Evolutionary conservation across 2,329 filamentous ascomycete genomes (phyloP).

Genomic region (Nemania serpens): DNA sequence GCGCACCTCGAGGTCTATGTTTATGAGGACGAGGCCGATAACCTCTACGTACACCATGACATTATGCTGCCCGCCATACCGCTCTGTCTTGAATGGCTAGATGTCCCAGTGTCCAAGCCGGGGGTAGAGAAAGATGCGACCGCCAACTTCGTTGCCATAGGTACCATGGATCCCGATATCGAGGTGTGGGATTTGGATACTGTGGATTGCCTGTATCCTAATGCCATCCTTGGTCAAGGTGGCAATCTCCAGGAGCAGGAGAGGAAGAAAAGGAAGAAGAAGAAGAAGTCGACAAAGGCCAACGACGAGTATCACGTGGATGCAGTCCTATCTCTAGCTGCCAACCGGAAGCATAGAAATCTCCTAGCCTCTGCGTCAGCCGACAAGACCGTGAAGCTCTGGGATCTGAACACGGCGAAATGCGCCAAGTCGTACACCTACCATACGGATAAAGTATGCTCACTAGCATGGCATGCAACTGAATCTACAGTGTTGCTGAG

Average conservation of each 20-base stretch:
- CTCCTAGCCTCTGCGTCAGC: conserved; percentile 93
- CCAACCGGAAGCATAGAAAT: conserved; percentile 92
- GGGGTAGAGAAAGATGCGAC: conserved; percentile 64
- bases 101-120: conserved; percentile 81
- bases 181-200: conserved; percentile 98
- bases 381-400: conserved; percentile 96
- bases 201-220: conserved; percentile 97
- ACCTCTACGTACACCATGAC: conserved; percentile 98
- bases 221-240: conserved; percentile 87
- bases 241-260: conserved; percentile 56
- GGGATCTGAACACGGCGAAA: conserved; percentile 90
- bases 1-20: conserved; percentile 97
- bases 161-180: conserved; percentile 97
- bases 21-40: conserved; percentile 93
- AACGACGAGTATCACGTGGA: conserved; percentile 95
- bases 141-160: conserved; percentile 92
- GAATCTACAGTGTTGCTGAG: conserved; percentile 89
- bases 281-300: conserved; percentile 85
- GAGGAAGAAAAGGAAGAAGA: conserved; percentile 72
- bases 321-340: conserved; percentile 85
- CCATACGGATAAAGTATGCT: conserved; percentile 98
- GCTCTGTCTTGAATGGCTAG: conserved; percentile 92
- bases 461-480: conserved; percentile 86
- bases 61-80: conserved; percentile 98
- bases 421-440: conserved; percentile 95